Evolutionary conservation across 1,284 basidiomycete genomes (phyloP).

Genomic region (Mycena sp.): DNA sequence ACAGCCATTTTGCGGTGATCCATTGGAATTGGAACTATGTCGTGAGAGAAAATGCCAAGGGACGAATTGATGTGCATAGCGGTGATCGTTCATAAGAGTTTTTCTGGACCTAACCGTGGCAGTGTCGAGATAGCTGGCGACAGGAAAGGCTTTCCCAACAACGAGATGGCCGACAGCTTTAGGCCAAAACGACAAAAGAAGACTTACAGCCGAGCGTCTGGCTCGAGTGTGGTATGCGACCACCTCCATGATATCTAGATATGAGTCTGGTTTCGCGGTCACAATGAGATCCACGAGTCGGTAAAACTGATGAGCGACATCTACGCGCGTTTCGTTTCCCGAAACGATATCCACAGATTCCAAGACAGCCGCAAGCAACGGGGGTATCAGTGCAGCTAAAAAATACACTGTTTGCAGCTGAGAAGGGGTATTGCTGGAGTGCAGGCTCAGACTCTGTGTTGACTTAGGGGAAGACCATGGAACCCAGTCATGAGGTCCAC

Average conservation of each 20-base stretch:
- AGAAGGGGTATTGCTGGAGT: constrained; percentile 65
- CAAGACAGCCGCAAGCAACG: constrained; percentile 67
- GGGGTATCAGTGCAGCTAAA: constrained; percentile 65
- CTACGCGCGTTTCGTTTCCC: constrained; percentile 40
- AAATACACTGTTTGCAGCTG: constrained; percentile 67
- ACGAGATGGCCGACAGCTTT: constrained; percentile 71
- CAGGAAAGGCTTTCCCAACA: constrained; percentile 60
- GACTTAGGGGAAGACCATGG: constrained; percentile 43
- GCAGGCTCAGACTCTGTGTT: constrained; percentile 37
- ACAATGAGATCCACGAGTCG: constrained; percentile 68
- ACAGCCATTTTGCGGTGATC: constrained; percentile 56
- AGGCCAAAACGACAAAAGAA: constrained; percentile 74
- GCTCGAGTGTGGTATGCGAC: constrained; percentile 69
- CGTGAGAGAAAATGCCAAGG: constrained; percentile 66
- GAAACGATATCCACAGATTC: constrained; percentile 58
- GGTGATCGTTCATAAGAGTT: constrained; percentile 39
- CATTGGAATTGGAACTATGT: constrained; percentile 44
- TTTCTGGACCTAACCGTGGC: constrained; percentile 24
- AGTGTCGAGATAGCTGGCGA: constrained; percentile 38
- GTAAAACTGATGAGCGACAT: constrained; percentile 62
- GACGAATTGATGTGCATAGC: constrained; percentile 69
- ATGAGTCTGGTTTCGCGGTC: constrained; percentile 70
- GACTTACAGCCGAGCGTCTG: constrained; percentile 61
- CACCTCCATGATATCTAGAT: constrained; percentile 75
- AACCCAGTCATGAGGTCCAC: constrained; percentile 35